Evolutionary conservation across 129 eudicot species (phyloP).

Genomic region (Apium graveolens): DNA sequence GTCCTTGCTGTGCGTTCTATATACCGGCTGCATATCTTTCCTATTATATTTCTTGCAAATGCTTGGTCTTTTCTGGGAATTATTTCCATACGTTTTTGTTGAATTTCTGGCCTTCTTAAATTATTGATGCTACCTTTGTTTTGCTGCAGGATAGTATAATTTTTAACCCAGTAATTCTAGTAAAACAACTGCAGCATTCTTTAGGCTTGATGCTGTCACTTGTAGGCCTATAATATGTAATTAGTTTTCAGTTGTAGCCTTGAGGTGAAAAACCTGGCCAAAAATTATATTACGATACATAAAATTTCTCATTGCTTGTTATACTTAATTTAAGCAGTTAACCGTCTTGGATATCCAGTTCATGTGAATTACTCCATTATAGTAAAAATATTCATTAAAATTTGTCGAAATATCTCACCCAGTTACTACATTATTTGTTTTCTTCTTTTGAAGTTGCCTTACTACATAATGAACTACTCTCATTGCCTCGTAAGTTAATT

Average conservation of each 20-base stretch:
- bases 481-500: not conserved
- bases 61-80: not conserved
- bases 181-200: not conserved
- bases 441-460: not conserved
- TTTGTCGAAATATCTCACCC: not conserved
- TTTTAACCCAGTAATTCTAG: not conserved
- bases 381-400: too few species aligned
- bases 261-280: not conserved
- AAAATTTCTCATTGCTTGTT: not conserved
- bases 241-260: not conserved
- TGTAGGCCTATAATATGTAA: not conserved
- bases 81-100: not conserved
- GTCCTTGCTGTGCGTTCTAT: constrained; percentile 67
- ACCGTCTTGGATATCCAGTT: not conserved
- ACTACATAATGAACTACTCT: not conserved
- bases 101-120: not conserved
- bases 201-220: not conserved
- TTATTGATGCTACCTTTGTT: not conserved
- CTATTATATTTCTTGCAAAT: not conserved
- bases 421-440: not conserved
- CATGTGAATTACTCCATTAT: not conserved
- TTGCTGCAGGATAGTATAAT: not conserved
- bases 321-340: not conserved
- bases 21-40: not conserved
- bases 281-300: not conserved